A percentile compares a stretch with the other conserved stretches of the same genome.
Conservation (phyloP, 164 flowering plant genomes). For the Magnolia changhungtana region DNA sequence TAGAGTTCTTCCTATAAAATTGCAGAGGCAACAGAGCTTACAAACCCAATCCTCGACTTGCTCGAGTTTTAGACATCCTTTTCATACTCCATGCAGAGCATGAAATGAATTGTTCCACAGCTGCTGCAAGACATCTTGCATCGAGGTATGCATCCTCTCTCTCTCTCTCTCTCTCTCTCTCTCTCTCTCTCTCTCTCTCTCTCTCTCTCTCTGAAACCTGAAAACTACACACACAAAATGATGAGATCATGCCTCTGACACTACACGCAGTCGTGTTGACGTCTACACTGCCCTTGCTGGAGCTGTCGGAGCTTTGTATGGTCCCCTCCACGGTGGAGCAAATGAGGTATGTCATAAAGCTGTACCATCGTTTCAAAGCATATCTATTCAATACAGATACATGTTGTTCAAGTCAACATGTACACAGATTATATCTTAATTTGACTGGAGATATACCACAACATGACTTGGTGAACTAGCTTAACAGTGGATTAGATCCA, state of each 20-base stretch:
- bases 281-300: slow-evolving; percentile 99
- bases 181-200: too few species aligned
- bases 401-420: neutral
- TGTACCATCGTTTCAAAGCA: neutral
- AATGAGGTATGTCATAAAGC: slow-evolving; percentile 68
- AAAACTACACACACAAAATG: slow-evolving; percentile 6
- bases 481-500: neutral
- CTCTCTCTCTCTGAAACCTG: neutral
- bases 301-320: slow-evolving; percentile 97
- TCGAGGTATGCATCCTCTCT: slow-evolving; percentile 56
- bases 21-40: slow-evolving; percentile 87
- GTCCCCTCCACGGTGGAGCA: slow-evolving; percentile 99
- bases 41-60: slow-evolving; percentile 91
- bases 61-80: slow-evolving; percentile 84
- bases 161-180: neutral
- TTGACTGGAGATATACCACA: neutral
- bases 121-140: slow-evolving; percentile 98
- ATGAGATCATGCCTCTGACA: neutral
- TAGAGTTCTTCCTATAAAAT: slow-evolving; percentile 3
- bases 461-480: neutral
- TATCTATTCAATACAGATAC: neutral
- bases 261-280: slow-evolving; percentile 80
- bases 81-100: slow-evolving; percentile 98
- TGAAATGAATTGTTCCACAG: slow-evolving; percentile 98
- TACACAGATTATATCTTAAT: neutral